Base-by-base conservation (phyloP, 2,329 filamentous ascomycete species). In the Aspergillus tamarii region DNA sequence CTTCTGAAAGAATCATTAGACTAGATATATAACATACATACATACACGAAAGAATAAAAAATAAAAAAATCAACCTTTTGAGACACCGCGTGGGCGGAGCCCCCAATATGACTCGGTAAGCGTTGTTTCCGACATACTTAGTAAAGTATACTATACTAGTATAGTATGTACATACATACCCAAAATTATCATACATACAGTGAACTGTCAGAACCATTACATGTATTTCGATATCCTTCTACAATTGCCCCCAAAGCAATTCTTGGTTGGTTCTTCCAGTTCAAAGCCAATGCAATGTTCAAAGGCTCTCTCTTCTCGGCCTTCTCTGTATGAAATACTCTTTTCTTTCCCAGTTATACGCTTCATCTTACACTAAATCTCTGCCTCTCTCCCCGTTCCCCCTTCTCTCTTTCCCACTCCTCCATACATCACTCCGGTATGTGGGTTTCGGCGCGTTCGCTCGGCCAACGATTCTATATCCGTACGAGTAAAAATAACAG, bases 381-480 rank as follows among this genome's bases (percentile, higher is more conserved):
- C 36, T 39, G 14, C 3, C 39, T 36, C 34, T 34, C 32, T 34
- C 32, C 19, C 41, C 19, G 8, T n/a, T 21, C n/a, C 12, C 8
- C 41, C 8, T 21, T 34, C 30, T 12, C 34, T 36, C 34, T 36
- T 36, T 36, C 34, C 34, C 34, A 36, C 34, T 14, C 34, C 34
- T 16, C 14, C 34, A 11, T 28, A 52, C 34, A 5, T n/a, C 48
- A 52, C 48, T 52, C 26, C 9, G 10, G 48, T 34, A 32, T 30
- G 48, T 32, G 28, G 48, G 30, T 2, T 52, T 19, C 8, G 28
- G 19, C 48, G 28, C 8, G 21, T 52, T 52, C 48, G 16, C 48
- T 52, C 50, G 61, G 63, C 62, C 59, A 65, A 67, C 54, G 54
- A 64, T 50, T 65, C 62, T 68, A 64, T 65, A 60, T 61, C 59